Evolutionary conservation across 75 land plant genomes (phyloP).

Genomic region (Chamaecyparis obtusa): DNA sequence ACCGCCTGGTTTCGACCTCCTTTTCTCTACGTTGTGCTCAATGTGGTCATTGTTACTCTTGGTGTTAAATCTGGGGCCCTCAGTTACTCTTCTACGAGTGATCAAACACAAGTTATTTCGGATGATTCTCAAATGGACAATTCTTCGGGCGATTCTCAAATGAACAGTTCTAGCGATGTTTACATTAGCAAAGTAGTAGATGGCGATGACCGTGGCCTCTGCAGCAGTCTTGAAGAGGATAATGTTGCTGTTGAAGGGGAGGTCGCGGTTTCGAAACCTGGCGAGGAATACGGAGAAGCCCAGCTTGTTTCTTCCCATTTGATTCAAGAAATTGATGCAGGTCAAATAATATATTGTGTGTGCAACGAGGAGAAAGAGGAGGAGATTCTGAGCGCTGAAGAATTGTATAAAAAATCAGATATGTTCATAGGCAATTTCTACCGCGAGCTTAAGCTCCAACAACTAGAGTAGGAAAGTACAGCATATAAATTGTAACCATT

Average conservation of each 20-base stretch:
- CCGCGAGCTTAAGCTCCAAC: not conserved
- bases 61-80: not conserved
- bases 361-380: not conserved
- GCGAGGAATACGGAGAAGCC: not conserved
- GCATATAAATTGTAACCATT: too few relatives aligned
- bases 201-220: too few relatives aligned
- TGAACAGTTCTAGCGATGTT: not conserved
- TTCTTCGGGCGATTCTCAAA: not conserved
- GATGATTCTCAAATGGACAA: not conserved
- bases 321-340: not conserved
- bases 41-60: slow-evolving; percentile 4
- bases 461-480: not conserved
- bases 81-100: too few relatives aligned
- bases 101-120: not conserved
- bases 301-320: not conserved
- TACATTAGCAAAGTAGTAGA: too few relatives aligned
- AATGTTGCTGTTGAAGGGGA: too few relatives aligned
- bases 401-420: not conserved
- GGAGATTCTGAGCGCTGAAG: not conserved
- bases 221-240: too few relatives aligned
- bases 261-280: too few relatives aligned
- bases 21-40: not conserved
- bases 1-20: not conserved
- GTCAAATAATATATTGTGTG: not conserved
- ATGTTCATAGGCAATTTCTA: slow-evolving; percentile 6